Evolutionary conservation across 371 early-diverging fungal species (phyloP).

Genomic region (Mucor indicus): DNA sequence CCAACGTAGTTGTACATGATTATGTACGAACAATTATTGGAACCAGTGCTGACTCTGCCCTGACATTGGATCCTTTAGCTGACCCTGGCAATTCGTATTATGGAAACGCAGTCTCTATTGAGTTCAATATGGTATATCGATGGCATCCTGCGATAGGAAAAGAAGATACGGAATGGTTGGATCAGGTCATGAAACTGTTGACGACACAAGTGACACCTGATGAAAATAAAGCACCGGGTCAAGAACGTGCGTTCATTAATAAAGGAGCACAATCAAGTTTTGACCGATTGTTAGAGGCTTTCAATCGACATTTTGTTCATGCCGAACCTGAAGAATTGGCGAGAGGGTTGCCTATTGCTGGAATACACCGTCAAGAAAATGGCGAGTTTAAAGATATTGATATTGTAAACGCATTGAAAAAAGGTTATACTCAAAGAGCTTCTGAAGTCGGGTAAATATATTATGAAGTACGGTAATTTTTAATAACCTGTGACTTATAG

Average conservation of each 20-base stretch:
- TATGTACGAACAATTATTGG: constrained; percentile 52
- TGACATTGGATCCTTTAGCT: constrained; percentile 30
- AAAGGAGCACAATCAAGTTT: constrained; percentile 23
- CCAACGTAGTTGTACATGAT: constrained; percentile 43
- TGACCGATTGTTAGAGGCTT: constrained; percentile 20
- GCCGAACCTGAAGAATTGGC: constrained; percentile 32
- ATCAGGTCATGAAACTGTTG: constrained; percentile 23
- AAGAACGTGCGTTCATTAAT: constrained; percentile 9
- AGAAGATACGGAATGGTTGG: constrained; percentile 39
- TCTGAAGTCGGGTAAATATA: constrained; percentile 37
- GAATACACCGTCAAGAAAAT: constrained; percentile 36
- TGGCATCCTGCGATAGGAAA: constrained; percentile 52
- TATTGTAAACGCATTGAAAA: constrained; percentile 19
- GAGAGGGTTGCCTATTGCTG: constrained; percentile 35
- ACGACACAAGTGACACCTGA: constrained; percentile 1
- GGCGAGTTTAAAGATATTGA: constrained; percentile 36
- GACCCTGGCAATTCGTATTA: constrained; percentile 21
- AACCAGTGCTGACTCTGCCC: constrained; percentile 25
- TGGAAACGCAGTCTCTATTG: constrained; percentile 52
- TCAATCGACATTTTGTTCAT: constrained; percentile 34
- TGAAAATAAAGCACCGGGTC: not conserved
- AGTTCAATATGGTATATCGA: constrained; percentile 49
- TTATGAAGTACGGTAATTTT: no score
- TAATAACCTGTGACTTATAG: no score
- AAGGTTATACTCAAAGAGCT: constrained; percentile 28